Conservation (phyloP, 257 asterid genomes). For the Rubia yunnanensis region DNA sequence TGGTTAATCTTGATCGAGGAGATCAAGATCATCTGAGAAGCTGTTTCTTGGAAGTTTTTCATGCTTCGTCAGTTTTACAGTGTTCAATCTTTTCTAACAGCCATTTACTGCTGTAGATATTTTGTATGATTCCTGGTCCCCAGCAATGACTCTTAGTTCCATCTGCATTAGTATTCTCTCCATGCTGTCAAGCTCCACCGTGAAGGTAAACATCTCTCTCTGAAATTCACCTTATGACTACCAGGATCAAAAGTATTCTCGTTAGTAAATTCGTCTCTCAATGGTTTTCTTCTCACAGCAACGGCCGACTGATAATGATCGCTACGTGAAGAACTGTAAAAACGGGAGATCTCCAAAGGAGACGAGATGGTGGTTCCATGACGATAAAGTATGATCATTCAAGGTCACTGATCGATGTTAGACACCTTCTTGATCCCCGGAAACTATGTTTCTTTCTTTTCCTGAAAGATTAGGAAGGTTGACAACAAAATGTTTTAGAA, state of each 20-base stretch:
- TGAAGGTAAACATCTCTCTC: constrained; percentile 45
- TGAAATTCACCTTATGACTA: not conserved
- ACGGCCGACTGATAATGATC: constrained; percentile 92
- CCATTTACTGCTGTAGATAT: constrained; percentile 46
- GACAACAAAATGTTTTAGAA: not conserved
- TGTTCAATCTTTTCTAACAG: not conserved
- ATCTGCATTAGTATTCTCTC: constrained; percentile 96
- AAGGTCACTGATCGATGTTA: constrained; percentile 19
- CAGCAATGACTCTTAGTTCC: constrained; percentile 98
- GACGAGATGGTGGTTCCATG: constrained; percentile 99
- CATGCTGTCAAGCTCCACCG: constrained; percentile 93
- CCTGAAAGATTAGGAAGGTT: constrained; percentile 7
- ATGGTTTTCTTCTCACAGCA: constrained; percentile 45
- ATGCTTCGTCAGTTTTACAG: not conserved
- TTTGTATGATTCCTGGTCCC: constrained; percentile 96
- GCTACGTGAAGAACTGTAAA: constrained; percentile 92
- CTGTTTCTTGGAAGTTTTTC: not conserved
- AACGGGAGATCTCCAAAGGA: constrained; percentile 95
- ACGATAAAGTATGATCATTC: constrained; percentile 69
- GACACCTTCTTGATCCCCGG: not conserved
- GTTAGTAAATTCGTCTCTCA: not conserved
- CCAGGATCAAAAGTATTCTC: not conserved
- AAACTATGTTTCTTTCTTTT: constrained; percentile 10
- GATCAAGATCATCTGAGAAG: not conserved
- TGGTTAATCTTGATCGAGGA: not conserved